These are phyloP conservation scores for Ophiostoma perfectum DNA, from an alignment of 2,329 filamentous ascomycete species.

Conservation along the genomic window DNA sequence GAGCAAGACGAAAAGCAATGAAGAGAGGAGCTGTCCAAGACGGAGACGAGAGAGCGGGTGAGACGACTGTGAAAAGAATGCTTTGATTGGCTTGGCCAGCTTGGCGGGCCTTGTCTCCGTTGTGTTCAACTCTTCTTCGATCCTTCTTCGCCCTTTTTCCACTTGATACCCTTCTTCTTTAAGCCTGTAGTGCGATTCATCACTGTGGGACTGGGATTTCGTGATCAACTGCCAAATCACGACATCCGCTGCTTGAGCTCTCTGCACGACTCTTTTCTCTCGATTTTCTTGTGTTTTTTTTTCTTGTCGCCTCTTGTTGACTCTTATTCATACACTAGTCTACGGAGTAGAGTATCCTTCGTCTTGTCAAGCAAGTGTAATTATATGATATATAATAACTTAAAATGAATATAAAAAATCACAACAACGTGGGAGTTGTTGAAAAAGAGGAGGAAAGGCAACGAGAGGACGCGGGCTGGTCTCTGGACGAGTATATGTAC, in stretches of 20 bases:
- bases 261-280: too few species aligned
- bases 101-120: background rate
- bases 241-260: background rate
- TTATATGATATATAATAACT: too few species aligned
- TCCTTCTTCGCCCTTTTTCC: background rate
- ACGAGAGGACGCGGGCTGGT: background rate
- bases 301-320: background rate
- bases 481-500: background rate
- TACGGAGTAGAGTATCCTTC: too few species aligned
- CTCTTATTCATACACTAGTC: too few species aligned
- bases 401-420: too few species aligned
- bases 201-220: background rate
- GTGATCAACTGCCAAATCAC: conserved; percentile 9
- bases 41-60: background rate
- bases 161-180: background rate
- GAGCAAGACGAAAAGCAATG: background rate
- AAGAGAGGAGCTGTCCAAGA: background rate
- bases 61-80: background rate
- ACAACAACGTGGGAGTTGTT: background rate
- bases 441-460: background rate
- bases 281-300: background rate
- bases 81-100: background rate
- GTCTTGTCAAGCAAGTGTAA: too few species aligned
- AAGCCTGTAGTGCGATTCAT: background rate
- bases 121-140: too few species aligned